Evolutionary conservation across 352 stramenopile genomes (phyloP).

Genomic region (Plasmopara halstedii): DNA sequence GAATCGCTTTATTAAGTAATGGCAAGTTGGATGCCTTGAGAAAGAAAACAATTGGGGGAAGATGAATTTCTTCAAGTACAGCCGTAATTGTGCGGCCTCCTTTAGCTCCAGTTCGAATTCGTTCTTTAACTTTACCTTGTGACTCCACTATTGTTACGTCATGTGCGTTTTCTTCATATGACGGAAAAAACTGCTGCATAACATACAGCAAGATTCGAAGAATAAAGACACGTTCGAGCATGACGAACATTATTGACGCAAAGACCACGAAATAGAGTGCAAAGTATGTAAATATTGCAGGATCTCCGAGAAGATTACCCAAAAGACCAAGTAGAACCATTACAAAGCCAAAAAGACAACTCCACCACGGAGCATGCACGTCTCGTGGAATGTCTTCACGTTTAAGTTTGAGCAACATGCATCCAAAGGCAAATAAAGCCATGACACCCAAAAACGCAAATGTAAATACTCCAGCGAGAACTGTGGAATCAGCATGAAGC

Average conservation of each 20-base stretch:
- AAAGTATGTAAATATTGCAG: slow-evolving; percentile 78
- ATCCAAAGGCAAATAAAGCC: slow-evolving; percentile 87
- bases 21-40: slow-evolving; percentile 82
- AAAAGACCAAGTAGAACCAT: slow-evolving; percentile 62
- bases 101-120: slow-evolving; percentile 41
- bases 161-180: slow-evolving; percentile 27
- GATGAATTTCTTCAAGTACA: slow-evolving; percentile 56
- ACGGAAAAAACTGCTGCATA: slow-evolving; percentile 54
- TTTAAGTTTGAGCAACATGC: slow-evolving; percentile 91
- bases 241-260: slow-evolving; percentile 64
- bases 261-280: slow-evolving; percentile 69
- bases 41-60: slow-evolving; percentile 89
- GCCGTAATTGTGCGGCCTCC: slow-evolving; percentile 60
- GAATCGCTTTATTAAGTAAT: slow-evolving; percentile 90
- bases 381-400: slow-evolving; percentile 85
- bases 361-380: slow-evolving; percentile 76
- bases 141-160: slow-evolving; percentile 12
- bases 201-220: slow-evolving; percentile 63
- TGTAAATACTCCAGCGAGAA: slow-evolving; percentile 87
- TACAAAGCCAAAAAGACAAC: slow-evolving; percentile 62
- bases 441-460: slow-evolving; percentile 90
- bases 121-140: slow-evolving; percentile 14
- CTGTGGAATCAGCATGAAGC: slow-evolving; percentile 70
- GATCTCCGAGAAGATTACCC: slow-evolving; percentile 61
- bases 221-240: slow-evolving; percentile 75